Base-by-base conservation (phyloP, 1,284 basidiomycete species). In the Ustilago nuda region DNA sequence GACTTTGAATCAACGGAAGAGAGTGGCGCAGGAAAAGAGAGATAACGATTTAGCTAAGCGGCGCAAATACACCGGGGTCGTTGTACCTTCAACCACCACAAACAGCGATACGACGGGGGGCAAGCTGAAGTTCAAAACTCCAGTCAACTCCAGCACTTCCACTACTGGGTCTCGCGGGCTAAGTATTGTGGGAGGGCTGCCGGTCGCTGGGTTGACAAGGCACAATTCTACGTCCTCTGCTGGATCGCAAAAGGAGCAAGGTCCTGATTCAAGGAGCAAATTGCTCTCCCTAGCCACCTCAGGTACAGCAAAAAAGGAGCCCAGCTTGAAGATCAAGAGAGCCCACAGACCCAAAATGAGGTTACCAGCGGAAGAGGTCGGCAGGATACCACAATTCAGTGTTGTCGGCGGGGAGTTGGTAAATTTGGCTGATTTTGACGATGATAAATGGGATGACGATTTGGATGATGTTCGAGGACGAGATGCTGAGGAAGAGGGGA, bases 1-100 rank as follows among this genome's bases (percentile, higher is more conserved):
- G 23, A 77, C 75, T 15, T 11, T 77, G 4, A 64, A 73, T 8
- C 60, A 77, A 27, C 62, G 75, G 6, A 77, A 77, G 46, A 52
- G 66, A 3, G 50, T 61, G 3, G 66, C 64, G 4, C 48, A 59
- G 46, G 48, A 61, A 33, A 62, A 59, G 17, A 35, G 48, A 9
- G 55, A 55, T 3, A 41, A 50, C 0, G 23, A 36, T 1, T 30
- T 63, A 4, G 68, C 64, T 4, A 68, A 69, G 15, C 51, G 66
- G 12, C 61, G 69, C 45, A 76, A 69, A 32, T 62, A 65, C 51
- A 71, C 69, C 30, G 74, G 74, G 13, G 45, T 72, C 2, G 39
- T 58, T 11, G 13, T 37, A 27, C n/a, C 59, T 2, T 1, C 41
- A 7, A 7, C 45, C 43, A 5, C 43, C 43, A 19, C 17, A 17